Base-by-base conservation (phyloP, 257 asterid genomes). In the Nicotiana otophora region DNA sequence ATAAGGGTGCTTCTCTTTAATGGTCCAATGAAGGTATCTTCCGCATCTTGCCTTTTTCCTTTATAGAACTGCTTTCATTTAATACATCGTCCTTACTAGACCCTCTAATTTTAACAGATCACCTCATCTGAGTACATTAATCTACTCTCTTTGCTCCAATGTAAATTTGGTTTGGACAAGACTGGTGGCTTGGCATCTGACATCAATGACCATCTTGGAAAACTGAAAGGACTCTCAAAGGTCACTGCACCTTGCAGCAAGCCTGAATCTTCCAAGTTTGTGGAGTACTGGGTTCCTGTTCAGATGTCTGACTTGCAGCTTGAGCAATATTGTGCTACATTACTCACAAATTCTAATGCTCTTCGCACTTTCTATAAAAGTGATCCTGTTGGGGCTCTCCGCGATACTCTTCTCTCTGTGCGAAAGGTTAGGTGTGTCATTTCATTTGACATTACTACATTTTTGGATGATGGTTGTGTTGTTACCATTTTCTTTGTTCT, bases 241-340 rank as follows among this genome's bases (percentile, higher is more conserved):
- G 86, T 84, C 78, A 81, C 83, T 65, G 91, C 89, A 53, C 81
- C 89, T 81, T 88, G 87, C 68, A 81, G 86, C 83, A 81, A 85
- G 67, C 84, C 85, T 33, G 87, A 83, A 63, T 68, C 82, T 76
- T 86, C 95, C 83, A 93, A 88, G 91, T 92, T 93, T 85, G 83
- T 86, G 23, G 99, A 96, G 91, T 93, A 89, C 80, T 96, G 98
- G 99, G 86, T 94, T 84, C 99, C 99, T 19, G 93, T 87, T 83
- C 91, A 91, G 84, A 81, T 94, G 80, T 93, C 98, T 67, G 90
- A 92, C 84, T 83, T 88, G 87, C 99, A 96, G 90, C 93, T 96
- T 78, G 98, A 96, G 86, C 93, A 87, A 83, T 94, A 94, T 86
- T 96, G 98, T 87, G 90, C 82, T 69, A 86, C 91, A 33, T 93